A percentile compares a stretch with the other conserved stretches of the same genome.
These are phyloP conservation scores for Cadophora malorum DNA, from an alignment of 2,329 filamentous ascomycete genomes.

Conservation along the genomic window DNA sequence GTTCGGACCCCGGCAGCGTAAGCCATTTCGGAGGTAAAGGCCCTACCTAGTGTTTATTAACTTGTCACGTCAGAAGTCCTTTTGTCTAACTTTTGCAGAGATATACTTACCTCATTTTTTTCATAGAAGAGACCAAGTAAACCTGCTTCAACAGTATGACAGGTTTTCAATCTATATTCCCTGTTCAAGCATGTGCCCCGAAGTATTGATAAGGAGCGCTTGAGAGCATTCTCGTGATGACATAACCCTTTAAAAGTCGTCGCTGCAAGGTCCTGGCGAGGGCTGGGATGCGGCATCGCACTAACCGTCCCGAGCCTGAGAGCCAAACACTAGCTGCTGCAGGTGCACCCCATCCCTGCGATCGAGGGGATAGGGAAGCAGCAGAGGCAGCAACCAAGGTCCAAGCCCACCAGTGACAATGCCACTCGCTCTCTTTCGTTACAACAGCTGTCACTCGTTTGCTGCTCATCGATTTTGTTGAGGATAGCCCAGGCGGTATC, in stretches of 20 bases:
- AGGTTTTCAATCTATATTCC: neutral
- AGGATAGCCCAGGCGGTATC: constrained; percentile 10
- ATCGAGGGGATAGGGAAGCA: constrained; percentile 7
- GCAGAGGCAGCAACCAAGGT: constrained; percentile 7
- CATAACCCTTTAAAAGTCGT: constrained; percentile 13
- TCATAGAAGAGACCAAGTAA: neutral
- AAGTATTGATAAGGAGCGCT: neutral
- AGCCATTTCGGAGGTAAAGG: neutral
- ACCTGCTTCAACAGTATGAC: neutral
- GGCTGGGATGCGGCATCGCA: neutral
- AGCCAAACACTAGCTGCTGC: constrained; percentile 21
- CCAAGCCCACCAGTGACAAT: constrained; percentile 17
- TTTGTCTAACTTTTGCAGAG: neutral
- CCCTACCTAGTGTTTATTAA: neutral
- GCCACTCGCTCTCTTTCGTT: constrained; percentile 3
- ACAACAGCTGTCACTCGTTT: neutral
- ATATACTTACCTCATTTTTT: neutral
- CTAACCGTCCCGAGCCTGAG: constrained; percentile 1
- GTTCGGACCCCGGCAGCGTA: constrained; percentile 2
- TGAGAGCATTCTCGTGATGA: constrained; percentile 2
- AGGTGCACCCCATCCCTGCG: constrained; percentile 16
- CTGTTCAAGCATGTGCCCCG: neutral
- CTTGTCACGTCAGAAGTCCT: neutral
- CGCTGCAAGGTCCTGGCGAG: neutral
- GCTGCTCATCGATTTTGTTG: constrained; percentile 18